A percentile compares a stretch with the other conserved stretches of the same genome.
Conservation (phyloP, 139 green algal genomes). For the Eudorina sp. region DNA sequence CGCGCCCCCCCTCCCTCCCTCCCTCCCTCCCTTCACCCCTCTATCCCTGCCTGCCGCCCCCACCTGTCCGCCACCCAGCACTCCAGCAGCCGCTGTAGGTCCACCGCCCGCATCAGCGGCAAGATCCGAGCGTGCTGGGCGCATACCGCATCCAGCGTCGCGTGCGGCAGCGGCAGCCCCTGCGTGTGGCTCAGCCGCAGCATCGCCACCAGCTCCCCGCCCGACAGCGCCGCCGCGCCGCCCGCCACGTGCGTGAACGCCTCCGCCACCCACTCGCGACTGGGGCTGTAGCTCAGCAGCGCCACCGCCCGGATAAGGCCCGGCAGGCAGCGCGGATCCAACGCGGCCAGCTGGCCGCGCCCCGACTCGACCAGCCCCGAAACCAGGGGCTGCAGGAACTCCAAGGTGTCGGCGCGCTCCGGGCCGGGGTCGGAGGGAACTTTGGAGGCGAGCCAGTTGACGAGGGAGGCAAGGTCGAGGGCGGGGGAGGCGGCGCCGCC, state of each 20-base stretch:
- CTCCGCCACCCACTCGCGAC: conserved; percentile 29
- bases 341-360: background rate
- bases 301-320: background rate
- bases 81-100: conserved; percentile 35
- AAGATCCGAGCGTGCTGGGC: conserved; percentile 27
- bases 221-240: background rate
- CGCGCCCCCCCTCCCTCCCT: background rate
- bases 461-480: conserved; percentile 2
- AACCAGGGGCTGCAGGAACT: conserved; percentile 19
- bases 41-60: background rate
- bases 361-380: background rate
- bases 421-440: background rate
- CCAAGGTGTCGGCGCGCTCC: conserved; percentile 1
- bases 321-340: conserved; percentile 9
- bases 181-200: conserved; percentile 34
- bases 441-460: conserved; percentile 35
- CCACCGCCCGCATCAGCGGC: conserved; percentile 43
- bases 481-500: conserved; percentile 26
- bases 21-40: background rate
- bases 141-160: conserved; percentile 40
- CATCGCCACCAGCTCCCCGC: conserved; percentile 39
- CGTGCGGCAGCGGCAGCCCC: conserved; percentile 8
- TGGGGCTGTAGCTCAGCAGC: background rate
- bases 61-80: conserved; percentile 47
- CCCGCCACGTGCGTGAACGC: background rate